A percentile compares a stretch with the other conserved stretches of the same genome.
Evolutionary conservation across 2,329 filamentous ascomycete species (phyloP).

Genomic region (Sarocladium strictum): DNA sequence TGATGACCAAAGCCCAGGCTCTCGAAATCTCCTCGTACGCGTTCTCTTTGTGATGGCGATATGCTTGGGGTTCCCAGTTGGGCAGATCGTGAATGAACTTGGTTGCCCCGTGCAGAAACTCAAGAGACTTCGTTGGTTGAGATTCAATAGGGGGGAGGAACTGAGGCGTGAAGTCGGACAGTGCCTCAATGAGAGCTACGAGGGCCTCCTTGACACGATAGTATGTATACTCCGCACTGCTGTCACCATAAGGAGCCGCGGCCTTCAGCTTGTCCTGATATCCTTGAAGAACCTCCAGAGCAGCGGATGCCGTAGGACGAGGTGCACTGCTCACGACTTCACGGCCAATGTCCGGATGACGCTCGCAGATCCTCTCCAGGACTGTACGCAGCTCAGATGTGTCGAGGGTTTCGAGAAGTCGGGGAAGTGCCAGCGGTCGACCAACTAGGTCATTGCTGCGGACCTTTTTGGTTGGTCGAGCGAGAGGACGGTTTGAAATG

Average conservation of each 20-base stretch:
- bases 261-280: conserved; percentile 75
- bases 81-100: conserved; percentile 85
- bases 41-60: conserved; percentile 89
- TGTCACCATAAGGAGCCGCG: conserved; percentile 80
- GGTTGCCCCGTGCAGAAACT: conserved; percentile 85
- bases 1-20: conserved; percentile 88
- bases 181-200: conserved; percentile 74
- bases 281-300: conserved; percentile 70
- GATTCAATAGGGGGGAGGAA: conserved; percentile 88
- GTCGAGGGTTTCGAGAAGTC: conserved; percentile 91
- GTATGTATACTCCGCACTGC: conserved; percentile 88
- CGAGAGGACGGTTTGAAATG: conserved; percentile 61
- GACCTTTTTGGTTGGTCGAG: conserved; percentile 58
- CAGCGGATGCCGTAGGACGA: conserved; percentile 76
- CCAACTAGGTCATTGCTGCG: conserved; percentile 59
- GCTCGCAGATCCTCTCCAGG: conserved; percentile 85
- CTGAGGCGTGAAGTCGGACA: conserved; percentile 91
- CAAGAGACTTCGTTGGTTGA: conserved; percentile 75
- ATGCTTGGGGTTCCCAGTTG: conserved; percentile 81
- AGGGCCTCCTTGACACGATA: conserved; percentile 83
- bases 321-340: conserved; percentile 82
- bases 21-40: conserved; percentile 94
- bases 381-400: conserved; percentile 77
- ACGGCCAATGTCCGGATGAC: conserved; percentile 76
- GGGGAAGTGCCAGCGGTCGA: conserved; percentile 50